Conservation (phyloP, 2,329 filamentous ascomycete genomes). For the Fusarium sp. region DNA sequence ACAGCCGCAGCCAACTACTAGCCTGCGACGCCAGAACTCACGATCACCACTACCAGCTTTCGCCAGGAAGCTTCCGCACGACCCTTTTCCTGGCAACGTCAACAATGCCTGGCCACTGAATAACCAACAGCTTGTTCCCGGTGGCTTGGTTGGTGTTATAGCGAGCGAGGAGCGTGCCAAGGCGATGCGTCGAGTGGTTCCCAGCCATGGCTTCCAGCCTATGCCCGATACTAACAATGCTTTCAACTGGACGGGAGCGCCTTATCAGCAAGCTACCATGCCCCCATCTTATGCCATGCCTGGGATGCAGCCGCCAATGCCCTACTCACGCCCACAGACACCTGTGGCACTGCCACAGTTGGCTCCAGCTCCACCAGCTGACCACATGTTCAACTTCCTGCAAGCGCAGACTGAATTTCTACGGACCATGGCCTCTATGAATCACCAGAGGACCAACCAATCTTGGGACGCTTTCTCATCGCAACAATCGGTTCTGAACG, state of each 20-base stretch:
- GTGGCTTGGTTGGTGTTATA: constrained; percentile 35
- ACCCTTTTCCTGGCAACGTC: not conserved
- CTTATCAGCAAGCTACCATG: not conserved
- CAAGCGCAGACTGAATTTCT: constrained; percentile 32
- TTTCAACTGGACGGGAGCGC: constrained; percentile 16
- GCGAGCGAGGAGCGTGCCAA: constrained; percentile 35
- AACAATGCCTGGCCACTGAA: constrained; percentile 13
- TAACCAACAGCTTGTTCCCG: constrained; percentile 21
- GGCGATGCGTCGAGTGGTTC: constrained; percentile 20
- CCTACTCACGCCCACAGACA: constrained; percentile 18
- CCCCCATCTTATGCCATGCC: not conserved
- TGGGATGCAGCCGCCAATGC: not conserved
- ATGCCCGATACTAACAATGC: constrained; percentile 23
- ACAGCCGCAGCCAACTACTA: not conserved
- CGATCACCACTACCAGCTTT: constrained; percentile 13
- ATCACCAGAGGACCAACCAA: constrained; percentile 8
- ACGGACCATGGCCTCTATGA: constrained; percentile 20
- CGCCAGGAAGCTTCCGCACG: not conserved
- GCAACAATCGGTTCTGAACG: constrained; percentile 2
- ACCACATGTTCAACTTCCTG: constrained; percentile 25
- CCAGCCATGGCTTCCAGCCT: constrained; percentile 34
- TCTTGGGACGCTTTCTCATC: constrained; percentile 3
- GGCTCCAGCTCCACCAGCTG: not conserved
- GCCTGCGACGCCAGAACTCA: not conserved
- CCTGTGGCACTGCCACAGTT: constrained; percentile 15